Evolutionary conservation across 768 basidiomycete genomes (phyloP), one percentile per base, ranked within the genome.

Genomic region (Trametes coccinea): DNA sequence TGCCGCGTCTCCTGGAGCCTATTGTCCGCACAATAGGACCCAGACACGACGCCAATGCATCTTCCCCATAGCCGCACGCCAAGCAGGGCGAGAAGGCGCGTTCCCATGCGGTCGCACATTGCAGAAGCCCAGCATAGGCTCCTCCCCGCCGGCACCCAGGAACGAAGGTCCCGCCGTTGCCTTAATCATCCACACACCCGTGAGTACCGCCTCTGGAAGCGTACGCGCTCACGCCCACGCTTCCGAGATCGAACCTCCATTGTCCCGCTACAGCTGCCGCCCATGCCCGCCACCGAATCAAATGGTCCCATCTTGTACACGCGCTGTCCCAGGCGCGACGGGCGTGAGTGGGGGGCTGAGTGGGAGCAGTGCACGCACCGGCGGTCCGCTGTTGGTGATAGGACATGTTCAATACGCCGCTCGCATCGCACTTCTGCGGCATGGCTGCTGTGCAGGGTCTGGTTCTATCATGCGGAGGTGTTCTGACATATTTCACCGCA

Each of bases 321-420:
- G 54, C 54, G 54, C 54, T 56, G 34, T 56, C 37, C 44, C 44
- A 37, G 54, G 54, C 45, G 39, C 8, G 39, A 39, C 39, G 39
- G 39, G 39, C 13, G 39, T 39, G 39, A 13, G 13, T 39, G 39
- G 1, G 39, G 39, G 39, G 33, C 11, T 11, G 16, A 11, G 43
- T 45, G 43, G 53, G 44, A 22, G 31, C 22, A 44, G 41, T 22
- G 22, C 22, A 22, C 22, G 22, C 22, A 22, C 22, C 22, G 22
- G 22, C 22, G 22, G 22, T 22, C 22, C 22, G 22, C 22, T 22
- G 22, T 22, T 22, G 22, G 22, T 22, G 22, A 22, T 22, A 22
- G 22, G 22, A 22, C 22, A 22, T 22, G 22, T 22, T 22, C 22
- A 22, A 22, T 22, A 22, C 22, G 22, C 40, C 50, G 50, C 17